Percentiles rank a stretch among this genome's conserved stretches.
Evolutionary conservation across 2,329 filamentous ascomycete species (phyloP).

Genomic region (Fusarium devonianum): DNA sequence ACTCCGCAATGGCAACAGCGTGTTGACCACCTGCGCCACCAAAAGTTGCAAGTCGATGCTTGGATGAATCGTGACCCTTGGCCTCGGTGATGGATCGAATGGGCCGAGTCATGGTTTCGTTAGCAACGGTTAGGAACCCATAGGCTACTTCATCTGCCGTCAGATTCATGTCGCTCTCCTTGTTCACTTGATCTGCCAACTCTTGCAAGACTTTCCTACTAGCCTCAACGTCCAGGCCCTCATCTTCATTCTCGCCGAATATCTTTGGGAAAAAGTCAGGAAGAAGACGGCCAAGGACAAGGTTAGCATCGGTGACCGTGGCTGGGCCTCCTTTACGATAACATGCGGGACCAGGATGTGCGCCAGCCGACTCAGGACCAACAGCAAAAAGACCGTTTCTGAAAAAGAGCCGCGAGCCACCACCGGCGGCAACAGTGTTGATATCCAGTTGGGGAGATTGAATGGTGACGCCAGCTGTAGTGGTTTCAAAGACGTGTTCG

Average conservation of each 20-base stretch:
- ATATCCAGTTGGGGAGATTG: conserved; percentile 93
- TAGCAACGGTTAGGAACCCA: conserved; percentile 88
- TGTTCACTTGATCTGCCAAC: conserved; percentile 79
- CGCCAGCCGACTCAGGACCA: conserved; percentile 86
- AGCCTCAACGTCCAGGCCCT: conserved; percentile 77
- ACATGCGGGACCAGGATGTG: conserved; percentile 88
- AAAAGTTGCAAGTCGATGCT: conserved; percentile 90
- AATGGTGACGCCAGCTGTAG: conserved; percentile 91
- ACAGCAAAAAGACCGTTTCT: conserved; percentile 90
- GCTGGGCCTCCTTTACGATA: conserved; percentile 89
- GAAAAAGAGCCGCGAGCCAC: conserved; percentile 85
- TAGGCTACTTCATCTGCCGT: conserved; percentile 85
- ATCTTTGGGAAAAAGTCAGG: conserved; percentile 96
- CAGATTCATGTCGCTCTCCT: conserved; percentile 75
- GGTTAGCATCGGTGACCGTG: conserved; percentile 92
- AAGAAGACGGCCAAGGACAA: conserved; percentile 82
- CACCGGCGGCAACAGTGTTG: conserved; percentile 92
- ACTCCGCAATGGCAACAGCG: conserved; percentile 87
- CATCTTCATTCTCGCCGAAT: conserved; percentile 87
- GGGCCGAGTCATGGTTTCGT: conserved; percentile 89
- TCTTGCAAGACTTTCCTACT: conserved; percentile 79
- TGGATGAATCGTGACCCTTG: conserved; percentile 88
- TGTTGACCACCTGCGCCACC: conserved; percentile 92
- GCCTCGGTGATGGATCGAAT: conserved; percentile 92
- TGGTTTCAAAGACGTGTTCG: conserved; percentile 94